phyloP scores from a whole-genome alignment of 106 monocot species.

The Cymbidium sinense region DNA sequence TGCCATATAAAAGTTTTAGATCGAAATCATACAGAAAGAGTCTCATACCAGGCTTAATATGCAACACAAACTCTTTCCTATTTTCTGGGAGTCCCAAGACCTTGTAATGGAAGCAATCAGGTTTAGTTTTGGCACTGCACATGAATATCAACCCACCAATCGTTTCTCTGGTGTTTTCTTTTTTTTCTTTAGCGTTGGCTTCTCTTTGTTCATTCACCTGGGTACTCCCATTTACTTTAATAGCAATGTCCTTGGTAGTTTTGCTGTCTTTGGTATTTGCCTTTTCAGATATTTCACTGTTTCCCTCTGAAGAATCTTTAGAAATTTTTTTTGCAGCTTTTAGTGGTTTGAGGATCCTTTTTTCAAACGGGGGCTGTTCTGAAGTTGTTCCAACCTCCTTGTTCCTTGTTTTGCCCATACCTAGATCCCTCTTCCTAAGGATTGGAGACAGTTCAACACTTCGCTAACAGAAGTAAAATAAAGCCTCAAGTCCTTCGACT shows the following conservation, averaged over 20 bases:
- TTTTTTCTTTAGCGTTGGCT: not conserved
- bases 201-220: not conserved
- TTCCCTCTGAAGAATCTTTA: not conserved
- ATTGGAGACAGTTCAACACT: not conserved
- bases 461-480: not conserved
- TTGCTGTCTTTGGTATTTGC: not conserved
- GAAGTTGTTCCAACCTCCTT: slow-evolving; percentile 10
- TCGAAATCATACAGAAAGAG: slow-evolving; percentile 45
- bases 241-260: not conserved
- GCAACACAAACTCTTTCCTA: slow-evolving; percentile 27
- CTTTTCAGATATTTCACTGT: no score
- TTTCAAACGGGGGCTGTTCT: not conserved
- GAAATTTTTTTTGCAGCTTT: slow-evolving; percentile 17
- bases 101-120: slow-evolving; percentile 34
- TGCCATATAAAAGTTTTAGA: slow-evolving; percentile 31
- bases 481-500: no score
- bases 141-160: slow-evolving; percentile 34
- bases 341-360: slow-evolving; percentile 11
- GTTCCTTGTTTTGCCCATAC: slow-evolving; percentile 13
- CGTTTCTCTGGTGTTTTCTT: not conserved
- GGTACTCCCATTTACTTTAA: slow-evolving; percentile 5
- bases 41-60: slow-evolving; percentile 21
- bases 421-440: not conserved
- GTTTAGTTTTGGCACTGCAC: slow-evolving; percentile 33
- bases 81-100: slow-evolving; percentile 35